These are phyloP conservation scores for Dothideomycetes sp. DNA, from an alignment of 2,329 filamentous ascomycete species.

Conservation along the genomic window DNA sequence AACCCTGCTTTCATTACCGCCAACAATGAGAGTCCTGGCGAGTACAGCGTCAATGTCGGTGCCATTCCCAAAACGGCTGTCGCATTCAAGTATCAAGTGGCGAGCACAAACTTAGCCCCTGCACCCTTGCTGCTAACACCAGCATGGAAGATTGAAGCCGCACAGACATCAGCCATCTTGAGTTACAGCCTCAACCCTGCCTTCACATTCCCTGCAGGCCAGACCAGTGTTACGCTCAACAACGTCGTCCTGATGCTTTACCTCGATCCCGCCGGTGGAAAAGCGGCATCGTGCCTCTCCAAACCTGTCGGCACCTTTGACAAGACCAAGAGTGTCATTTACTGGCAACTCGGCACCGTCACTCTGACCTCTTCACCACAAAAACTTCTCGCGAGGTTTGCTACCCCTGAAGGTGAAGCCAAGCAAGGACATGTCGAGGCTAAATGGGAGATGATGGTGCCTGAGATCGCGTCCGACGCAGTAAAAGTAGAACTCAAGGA, in stretches of 20 bases:
- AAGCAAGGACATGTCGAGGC: slow-evolving; percentile 72
- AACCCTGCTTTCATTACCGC: slow-evolving; percentile 86
- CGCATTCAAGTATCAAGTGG: slow-evolving; percentile 88
- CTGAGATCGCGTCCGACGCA: slow-evolving; percentile 37
- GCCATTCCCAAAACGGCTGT: slow-evolving; percentile 64
- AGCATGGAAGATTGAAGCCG: slow-evolving; percentile 73
- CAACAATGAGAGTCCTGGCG: slow-evolving; percentile 57
- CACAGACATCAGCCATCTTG: slow-evolving; percentile 77
- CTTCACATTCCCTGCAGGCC: slow-evolving; percentile 41
- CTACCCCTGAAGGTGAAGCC: slow-evolving; percentile 57
- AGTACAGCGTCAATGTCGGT: slow-evolving; percentile 67
- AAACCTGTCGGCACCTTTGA: slow-evolving; percentile 73
- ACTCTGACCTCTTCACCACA: slow-evolving; percentile 51
- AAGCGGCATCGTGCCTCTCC: slow-evolving; percentile 59
- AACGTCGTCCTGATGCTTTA: slow-evolving; percentile 68
- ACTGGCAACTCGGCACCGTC: slow-evolving; percentile 65
- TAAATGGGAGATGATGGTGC: slow-evolving; percentile 59
- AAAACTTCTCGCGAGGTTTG: slow-evolving; percentile 76
- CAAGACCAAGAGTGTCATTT: slow-evolving; percentile 66
- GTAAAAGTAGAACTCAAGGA: slow-evolving; percentile 55
- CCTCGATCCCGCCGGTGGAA: slow-evolving; percentile 52
- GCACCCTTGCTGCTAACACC: slow-evolving; percentile 67
- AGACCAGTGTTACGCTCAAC: slow-evolving; percentile 46
- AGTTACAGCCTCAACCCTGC: slow-evolving; percentile 75
- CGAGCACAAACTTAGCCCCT: slow-evolving; percentile 52